Percentiles rank a stretch among this genome's conserved stretches.
phyloP scores from a whole-genome alignment of 495 filamentous ascomycete genomes.

The Aspergillus nidulans region DNA sequence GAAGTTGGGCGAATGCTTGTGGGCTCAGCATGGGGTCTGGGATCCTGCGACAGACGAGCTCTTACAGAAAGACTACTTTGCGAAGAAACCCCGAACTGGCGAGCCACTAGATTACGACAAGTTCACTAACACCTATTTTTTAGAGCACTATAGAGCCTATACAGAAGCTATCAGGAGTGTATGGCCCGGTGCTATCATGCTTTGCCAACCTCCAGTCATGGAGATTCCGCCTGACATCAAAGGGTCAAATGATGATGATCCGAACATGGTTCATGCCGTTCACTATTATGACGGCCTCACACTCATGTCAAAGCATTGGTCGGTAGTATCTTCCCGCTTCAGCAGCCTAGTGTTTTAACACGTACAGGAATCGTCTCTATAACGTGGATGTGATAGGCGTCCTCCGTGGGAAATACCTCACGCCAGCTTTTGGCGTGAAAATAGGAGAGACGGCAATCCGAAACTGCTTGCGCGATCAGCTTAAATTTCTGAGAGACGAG shows the following conservation, averaged over 20 bases:
- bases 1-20: constrained; percentile 89
- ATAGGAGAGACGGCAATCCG: constrained; percentile 92
- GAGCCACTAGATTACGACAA: constrained; percentile 70
- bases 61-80: constrained; percentile 83
- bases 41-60: constrained; percentile 74
- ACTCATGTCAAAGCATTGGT: constrained; percentile 96
- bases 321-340: constrained; percentile 7
- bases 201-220: constrained; percentile 87
- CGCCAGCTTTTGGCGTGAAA: constrained; percentile 85
- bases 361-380: constrained; percentile 74
- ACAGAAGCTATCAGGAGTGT: constrained; percentile 65
- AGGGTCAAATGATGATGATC: constrained; percentile 82
- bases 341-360: constrained; percentile 6
- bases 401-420: constrained; percentile 80
- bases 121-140: constrained; percentile 86
- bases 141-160: constrained; percentile 78
- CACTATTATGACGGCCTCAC: constrained; percentile 98
- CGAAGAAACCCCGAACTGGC: constrained; percentile 65
- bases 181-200: constrained; percentile 77
- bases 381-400: constrained; percentile 95
- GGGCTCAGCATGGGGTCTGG: constrained; percentile 97
- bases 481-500: constrained; percentile 82
- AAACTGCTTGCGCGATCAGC: constrained; percentile 88
- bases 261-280: constrained; percentile 83
- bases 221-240: constrained; percentile 88